Conservation (phyloP, 1,284 basidiomycete species). For the Naganishia liquefaciens region DNA sequence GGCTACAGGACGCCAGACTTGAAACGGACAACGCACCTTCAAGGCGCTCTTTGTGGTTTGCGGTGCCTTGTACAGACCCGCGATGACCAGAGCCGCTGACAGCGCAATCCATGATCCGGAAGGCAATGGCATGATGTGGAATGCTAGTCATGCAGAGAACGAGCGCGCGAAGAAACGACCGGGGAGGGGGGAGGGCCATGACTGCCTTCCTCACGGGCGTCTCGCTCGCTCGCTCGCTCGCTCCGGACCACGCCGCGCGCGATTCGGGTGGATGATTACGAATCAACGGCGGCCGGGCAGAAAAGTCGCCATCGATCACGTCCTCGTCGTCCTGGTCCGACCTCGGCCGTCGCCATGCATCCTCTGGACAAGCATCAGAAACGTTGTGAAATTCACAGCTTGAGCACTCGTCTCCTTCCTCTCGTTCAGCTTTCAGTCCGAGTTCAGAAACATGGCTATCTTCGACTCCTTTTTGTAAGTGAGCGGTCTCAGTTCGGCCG, state of each 20-base stretch:
- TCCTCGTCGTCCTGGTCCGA: too few relatives aligned
- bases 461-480: conserved; percentile 25
- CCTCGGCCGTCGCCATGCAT: conserved; percentile 10
- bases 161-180: too few relatives aligned
- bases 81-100: conserved; percentile 21
- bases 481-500: not conserved
- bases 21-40: conserved; percentile 2
- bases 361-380: not conserved
- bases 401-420: not conserved
- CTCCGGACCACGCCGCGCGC: too few relatives aligned
- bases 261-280: too few relatives aligned
- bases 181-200: too few relatives aligned
- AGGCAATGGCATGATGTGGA: not conserved
- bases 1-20: not conserved
- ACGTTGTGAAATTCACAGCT: not conserved
- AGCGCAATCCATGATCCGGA: conserved; percentile 7
- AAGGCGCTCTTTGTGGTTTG: conserved; percentile 17
- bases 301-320: conserved; percentile 25
- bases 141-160: too few relatives aligned
- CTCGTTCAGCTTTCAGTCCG: not conserved
- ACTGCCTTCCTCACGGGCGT: too few relatives aligned
- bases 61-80: conserved; percentile 13
- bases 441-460: conserved; percentile 3
- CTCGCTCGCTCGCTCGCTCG: too few relatives aligned
- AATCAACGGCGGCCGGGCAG: conserved; percentile 10